A percentile compares a stretch with the other conserved stretches of the same genome.
phyloP scores from a whole-genome alignment of 192 early-diverging fungal species.

The Backusella westeae region DNA sequence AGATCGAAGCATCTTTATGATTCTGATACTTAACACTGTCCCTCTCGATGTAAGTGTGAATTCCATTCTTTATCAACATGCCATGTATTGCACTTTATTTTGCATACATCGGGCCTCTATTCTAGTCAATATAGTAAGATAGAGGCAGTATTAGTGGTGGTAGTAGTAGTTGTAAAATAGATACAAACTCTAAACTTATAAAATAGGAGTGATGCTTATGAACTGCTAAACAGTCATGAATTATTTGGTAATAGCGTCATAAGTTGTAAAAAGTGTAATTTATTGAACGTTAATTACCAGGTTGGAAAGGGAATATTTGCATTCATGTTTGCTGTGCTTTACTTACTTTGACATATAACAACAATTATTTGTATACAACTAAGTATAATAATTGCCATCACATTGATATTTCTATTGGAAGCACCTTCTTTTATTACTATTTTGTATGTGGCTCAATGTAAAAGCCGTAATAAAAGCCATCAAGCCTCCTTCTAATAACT shows the following conservation, averaged over 20 bases:
- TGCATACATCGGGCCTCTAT: background rate
- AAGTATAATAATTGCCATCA: background rate
- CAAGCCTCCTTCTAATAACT: background rate
- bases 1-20: background rate
- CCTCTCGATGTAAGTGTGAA: background rate
- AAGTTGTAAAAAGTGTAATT: conserved; percentile 2
- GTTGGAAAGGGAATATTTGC: background rate
- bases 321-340: background rate
- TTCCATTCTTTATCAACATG: background rate
- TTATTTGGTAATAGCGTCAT: background rate
- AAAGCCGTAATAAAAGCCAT: conserved; percentile 7
- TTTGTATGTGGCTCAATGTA: background rate
- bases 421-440: background rate
- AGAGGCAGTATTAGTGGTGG: no score
- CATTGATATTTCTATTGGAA: background rate
- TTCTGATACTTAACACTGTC: background rate
- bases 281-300: conserved; percentile 3
- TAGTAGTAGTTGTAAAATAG: no score
- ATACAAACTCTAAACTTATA: background rate
- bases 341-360: background rate
- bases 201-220: background rate
- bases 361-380: background rate
- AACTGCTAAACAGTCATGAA: background rate
- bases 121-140: background rate
- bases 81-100: background rate